Base-by-base conservation (phyloP, 371 early-diverging fungal genomes). In the Syncephalastrum racemosum region DNA sequence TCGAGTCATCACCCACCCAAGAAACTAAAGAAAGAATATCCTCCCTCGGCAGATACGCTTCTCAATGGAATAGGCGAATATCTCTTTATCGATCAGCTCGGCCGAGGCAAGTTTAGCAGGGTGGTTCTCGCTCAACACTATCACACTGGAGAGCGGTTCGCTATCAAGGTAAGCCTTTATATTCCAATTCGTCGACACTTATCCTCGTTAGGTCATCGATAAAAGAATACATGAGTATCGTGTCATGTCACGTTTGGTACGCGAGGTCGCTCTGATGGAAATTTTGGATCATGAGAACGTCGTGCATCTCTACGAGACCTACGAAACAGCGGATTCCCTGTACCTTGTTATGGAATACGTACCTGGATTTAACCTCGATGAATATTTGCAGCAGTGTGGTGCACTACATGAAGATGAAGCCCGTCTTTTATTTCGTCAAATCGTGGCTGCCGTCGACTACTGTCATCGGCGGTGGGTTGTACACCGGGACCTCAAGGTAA, bases 241-340 rank as follows among this genome's bases (percentile, higher is more conserved):
- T 54, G 89, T 90, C 64, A 70, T 91, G 55, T 71, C 78, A 23
- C 85, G 90, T 48, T 69, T 93, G 20, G 87, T 89, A 46, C 86
- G 96, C 31, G 96, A 96, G 76, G 85, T 92, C 25, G 72, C 82
- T n/a, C 83, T 96, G 46, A 88, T 96, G 87, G 92, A 93, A 67
- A 68, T 88, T 42, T 76, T 95, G 14, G 77, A 89, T 55, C 93
- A 93, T 63, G 83, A 86, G 20, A 86, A 93, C 66, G 87, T 96
- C 53, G 91, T 96, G 24, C 84, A 85, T 53, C 79, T 96, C 5
- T 85, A 91, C 63, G 96, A 95, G 67, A 93, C 95, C 14, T 87
- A 92, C 52, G 92, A 90, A 63, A 95, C 95, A 25, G 83, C 84
- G 50, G 78, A 86, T 58, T 85, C 92, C 13, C 77, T 93, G 13